Evolutionary conservation across 345 rosid genomes (phyloP).

Genomic region (Diplotaxis tenuifolia): DNA sequence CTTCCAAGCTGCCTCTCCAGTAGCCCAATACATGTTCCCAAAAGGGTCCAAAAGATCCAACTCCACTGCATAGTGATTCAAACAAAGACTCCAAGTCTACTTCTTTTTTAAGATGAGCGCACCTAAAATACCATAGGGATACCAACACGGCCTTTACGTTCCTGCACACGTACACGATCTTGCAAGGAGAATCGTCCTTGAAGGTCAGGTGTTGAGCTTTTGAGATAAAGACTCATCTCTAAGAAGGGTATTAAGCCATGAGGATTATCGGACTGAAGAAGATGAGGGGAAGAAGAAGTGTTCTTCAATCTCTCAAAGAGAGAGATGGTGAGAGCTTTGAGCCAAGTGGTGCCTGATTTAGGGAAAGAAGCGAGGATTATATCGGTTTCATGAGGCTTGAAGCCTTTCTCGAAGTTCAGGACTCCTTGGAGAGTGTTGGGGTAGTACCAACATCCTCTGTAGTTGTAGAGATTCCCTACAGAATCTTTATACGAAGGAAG

Average conservation of each 20-base stretch:
- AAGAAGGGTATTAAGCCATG: too few relatives aligned
- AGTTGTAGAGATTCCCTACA: slow-evolving; percentile 36
- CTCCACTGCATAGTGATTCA: neutral
- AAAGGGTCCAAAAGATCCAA: neutral
- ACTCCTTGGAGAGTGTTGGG: slow-evolving; percentile 39
- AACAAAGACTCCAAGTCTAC: neutral
- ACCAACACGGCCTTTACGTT: neutral
- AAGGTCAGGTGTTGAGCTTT: too few relatives aligned
- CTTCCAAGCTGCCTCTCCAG: too few relatives aligned
- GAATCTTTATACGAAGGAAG: slow-evolving; percentile 36
- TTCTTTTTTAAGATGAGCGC: neutral
- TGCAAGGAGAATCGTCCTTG: too few relatives aligned
- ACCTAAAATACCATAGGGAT: neutral
- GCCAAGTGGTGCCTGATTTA: slow-evolving; percentile 37
- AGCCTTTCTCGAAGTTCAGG: slow-evolving; percentile 38
- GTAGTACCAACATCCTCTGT: slow-evolving; percentile 42
- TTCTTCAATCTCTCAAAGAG: neutral
- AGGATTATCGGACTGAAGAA: too few relatives aligned
- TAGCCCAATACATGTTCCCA: too few relatives aligned
- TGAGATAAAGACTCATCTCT: too few relatives aligned
- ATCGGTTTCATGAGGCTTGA: slow-evolving; percentile 34
- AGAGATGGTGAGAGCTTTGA: slow-evolving; percentile 35
- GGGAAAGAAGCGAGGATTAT: slow-evolving; percentile 15
- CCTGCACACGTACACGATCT: too few relatives aligned
- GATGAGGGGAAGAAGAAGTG: neutral